Evolutionary conservation across 352 stramenopile genomes (phyloP).

Genomic region (Phytophthora citricola): DNA sequence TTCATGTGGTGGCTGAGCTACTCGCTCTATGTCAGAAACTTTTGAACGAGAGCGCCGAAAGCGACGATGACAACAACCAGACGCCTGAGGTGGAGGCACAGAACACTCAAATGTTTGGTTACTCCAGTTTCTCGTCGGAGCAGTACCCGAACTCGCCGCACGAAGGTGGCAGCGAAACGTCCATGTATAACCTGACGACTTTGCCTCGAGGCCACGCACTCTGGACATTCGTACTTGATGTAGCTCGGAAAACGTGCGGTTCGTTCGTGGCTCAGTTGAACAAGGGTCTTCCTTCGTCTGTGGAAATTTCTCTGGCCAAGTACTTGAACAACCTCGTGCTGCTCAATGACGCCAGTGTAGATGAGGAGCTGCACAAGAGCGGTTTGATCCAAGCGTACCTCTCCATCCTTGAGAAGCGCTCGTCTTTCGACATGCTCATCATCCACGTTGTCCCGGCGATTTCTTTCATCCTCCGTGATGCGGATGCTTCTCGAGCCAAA

Average conservation of each 20-base stretch:
- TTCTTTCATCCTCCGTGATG: constrained; percentile 81
- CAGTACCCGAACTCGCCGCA: constrained; percentile 65
- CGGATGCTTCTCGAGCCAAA: constrained; percentile 64
- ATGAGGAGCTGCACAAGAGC: constrained; percentile 69
- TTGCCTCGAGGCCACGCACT: constrained; percentile 61
- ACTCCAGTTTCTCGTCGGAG: constrained; percentile 61
- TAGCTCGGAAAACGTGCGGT: constrained; percentile 49
- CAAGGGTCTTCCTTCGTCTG: constrained; percentile 68
- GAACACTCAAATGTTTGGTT: constrained; percentile 53
- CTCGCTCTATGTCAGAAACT: constrained; percentile 72
- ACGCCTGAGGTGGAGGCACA: constrained; percentile 34
- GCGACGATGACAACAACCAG: constrained; percentile 48
- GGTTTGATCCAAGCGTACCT: constrained; percentile 77
- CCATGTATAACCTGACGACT: constrained; percentile 86
- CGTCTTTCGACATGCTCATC: constrained; percentile 87
- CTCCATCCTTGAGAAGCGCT: constrained; percentile 61
- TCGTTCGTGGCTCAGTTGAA: constrained; percentile 72
- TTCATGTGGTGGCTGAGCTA: constrained; percentile 80
- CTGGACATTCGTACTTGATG: constrained; percentile 62
- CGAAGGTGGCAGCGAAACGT: constrained; percentile 60
- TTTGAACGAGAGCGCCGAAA: constrained; percentile 46
- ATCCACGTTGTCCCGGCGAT: constrained; percentile 85
- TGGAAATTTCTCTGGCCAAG: constrained; percentile 86
- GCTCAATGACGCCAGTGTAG: constrained; percentile 66
- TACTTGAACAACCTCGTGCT: constrained; percentile 81